Conservation (phyloP, 169 alveolate species). For the Cardiosporidium cionae region DNA sequence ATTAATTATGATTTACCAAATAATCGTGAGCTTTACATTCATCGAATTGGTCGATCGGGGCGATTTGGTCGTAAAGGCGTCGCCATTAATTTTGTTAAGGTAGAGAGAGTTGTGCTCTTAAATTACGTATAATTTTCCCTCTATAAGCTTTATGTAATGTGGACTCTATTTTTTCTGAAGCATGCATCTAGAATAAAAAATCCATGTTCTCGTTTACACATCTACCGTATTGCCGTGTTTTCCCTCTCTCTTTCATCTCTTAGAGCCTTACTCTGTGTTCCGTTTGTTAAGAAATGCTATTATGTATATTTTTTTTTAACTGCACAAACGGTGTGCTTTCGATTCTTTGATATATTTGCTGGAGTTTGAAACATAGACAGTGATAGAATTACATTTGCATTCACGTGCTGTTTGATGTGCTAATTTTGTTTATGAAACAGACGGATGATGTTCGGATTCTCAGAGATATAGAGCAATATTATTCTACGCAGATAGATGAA, state of each 20-base stretch:
- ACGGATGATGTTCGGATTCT: slow-evolving; percentile 88
- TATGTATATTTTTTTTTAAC: too few relatives aligned
- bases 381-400: too few relatives aligned
- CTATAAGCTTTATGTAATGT: background rate
- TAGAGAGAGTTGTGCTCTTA: background rate
- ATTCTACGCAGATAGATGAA: slow-evolving; percentile 97
- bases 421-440: slow-evolving; percentile 27
- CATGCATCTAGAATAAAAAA: too few relatives aligned
- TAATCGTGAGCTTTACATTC: slow-evolving; percentile 92
- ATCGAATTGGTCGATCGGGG: slow-evolving; percentile 99
- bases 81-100: slow-evolving; percentile 95
- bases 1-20: slow-evolving; percentile 97
- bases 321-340: too few relatives aligned
- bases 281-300: too few relatives aligned
- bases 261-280: too few relatives aligned
- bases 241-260: too few relatives aligned
- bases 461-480: slow-evolving; percentile 93
- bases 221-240: too few relatives aligned
- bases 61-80: slow-evolving; percentile 98
- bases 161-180: background rate
- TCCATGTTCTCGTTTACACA: too few relatives aligned
- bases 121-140: background rate
- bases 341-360: too few relatives aligned
- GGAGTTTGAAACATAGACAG: too few relatives aligned
- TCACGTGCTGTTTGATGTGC: background rate